Conservation (phyloP, 495 filamentous ascomycete species). For the Penicillium silybi region DNA sequence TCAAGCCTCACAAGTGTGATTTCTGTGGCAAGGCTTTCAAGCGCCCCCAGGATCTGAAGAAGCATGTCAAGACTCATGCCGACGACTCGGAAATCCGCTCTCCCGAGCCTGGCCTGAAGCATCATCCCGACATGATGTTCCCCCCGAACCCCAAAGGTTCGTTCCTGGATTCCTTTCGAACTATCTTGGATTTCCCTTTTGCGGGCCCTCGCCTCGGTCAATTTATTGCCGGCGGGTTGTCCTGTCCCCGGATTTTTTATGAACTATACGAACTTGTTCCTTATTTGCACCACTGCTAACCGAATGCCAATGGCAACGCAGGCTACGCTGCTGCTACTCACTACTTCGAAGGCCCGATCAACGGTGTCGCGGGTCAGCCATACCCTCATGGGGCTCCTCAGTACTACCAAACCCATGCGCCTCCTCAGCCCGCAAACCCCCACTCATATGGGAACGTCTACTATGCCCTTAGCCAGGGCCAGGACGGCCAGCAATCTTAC, state of each 20-base stretch:
- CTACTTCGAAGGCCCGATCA: slow-evolving; percentile 44
- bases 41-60: slow-evolving; percentile 97
- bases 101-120: slow-evolving; percentile 57
- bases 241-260: neutral
- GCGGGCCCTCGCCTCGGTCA: neutral
- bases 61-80: slow-evolving; percentile 99
- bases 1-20: slow-evolving; percentile 98
- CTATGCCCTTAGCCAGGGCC: slow-evolving; percentile 59
- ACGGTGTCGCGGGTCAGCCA: slow-evolving; percentile 33
- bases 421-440: slow-evolving; percentile 43
- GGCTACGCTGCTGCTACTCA: slow-evolving; percentile 40
- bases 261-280: no score
- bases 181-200: neutral
- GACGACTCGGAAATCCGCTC: slow-evolving; percentile 89
- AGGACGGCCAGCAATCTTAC: slow-evolving; percentile 47
- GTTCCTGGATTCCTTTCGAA: neutral
- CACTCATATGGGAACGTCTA: slow-evolving; percentile 67
- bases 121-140: slow-evolving; percentile 50
- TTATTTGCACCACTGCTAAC: neutral
- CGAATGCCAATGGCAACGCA: slow-evolving; percentile 11
- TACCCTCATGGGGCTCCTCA: slow-evolving; percentile 49
- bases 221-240: neutral
- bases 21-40: slow-evolving; percentile 99
- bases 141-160: slow-evolving; percentile 39
- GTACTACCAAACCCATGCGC: slow-evolving; percentile 58